Evolutionary conservation across 345 rosid species (phyloP).

Genomic region (Eucalyptus pauciflora): DNA sequence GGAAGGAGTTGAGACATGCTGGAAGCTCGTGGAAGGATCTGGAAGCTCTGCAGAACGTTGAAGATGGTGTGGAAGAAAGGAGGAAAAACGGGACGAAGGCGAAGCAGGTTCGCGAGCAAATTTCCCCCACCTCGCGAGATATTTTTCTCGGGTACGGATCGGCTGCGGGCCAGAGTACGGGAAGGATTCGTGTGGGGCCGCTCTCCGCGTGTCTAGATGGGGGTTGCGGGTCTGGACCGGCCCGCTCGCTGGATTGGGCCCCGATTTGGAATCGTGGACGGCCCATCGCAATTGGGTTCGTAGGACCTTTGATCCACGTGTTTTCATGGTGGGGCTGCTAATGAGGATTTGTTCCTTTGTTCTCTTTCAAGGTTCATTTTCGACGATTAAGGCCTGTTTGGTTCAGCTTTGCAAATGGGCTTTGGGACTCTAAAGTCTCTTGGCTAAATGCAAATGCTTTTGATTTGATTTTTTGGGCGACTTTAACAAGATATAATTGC

Average conservation of each 20-base stretch:
- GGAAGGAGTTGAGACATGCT: background rate
- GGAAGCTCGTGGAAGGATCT: constrained; percentile 41
- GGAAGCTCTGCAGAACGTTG: background rate
- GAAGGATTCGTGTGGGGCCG: background rate
- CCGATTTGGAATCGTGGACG: background rate
- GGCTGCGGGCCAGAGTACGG: background rate
- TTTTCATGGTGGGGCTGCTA: background rate
- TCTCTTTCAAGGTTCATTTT: background rate
- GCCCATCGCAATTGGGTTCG: background rate
- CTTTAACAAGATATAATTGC: no score
- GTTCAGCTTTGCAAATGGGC: no score
- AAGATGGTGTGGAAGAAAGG: no score
- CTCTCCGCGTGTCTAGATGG: background rate
- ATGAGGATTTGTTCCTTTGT: background rate
- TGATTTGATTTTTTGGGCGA: no score
- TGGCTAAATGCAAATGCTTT: no score
- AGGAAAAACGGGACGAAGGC: background rate
- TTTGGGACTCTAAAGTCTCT: no score
- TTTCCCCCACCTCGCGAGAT: background rate
- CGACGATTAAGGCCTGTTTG: background rate
- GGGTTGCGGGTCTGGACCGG: no score
- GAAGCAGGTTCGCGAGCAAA: background rate
- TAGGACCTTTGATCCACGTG: background rate
- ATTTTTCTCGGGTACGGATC: background rate
- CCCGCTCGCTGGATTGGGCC: background rate